Conservation (phyloP, 305 asterid species). For the Solanum hybrid region DNA sequence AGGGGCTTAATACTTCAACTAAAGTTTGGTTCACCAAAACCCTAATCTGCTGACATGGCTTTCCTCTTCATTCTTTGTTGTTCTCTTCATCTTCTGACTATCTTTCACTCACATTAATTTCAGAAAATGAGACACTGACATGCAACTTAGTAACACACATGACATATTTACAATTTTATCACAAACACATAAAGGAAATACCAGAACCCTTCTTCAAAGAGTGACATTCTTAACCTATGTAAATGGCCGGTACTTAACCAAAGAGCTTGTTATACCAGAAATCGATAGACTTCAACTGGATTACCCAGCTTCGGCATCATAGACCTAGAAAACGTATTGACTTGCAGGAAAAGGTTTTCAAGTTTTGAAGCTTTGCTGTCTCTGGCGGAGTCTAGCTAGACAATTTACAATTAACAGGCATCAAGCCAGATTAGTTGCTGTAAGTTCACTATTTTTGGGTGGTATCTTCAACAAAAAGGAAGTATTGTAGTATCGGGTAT, state of each 20-base stretch:
- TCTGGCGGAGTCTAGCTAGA: background rate
- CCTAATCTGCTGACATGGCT: background rate
- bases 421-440: background rate
- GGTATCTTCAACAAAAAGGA: background rate
- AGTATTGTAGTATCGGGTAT: background rate
- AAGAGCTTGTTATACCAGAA: background rate
- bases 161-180: background rate
- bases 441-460: background rate
- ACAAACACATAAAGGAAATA: background rate
- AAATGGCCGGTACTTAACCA: background rate
- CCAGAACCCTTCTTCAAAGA: background rate
- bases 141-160: background rate
- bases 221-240: background rate
- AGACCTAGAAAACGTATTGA: background rate
- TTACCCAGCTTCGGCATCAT: background rate
- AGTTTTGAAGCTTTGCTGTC: background rate
- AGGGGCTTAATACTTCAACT: background rate
- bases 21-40: background rate
- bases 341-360: background rate
- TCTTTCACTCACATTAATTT: background rate
- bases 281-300: background rate
- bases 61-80: background rate
- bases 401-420: background rate
- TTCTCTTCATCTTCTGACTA: background rate
- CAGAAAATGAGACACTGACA: background rate